Conservation (phyloP, 148 eudicot species). For the Rhododendron simsii region DNA sequence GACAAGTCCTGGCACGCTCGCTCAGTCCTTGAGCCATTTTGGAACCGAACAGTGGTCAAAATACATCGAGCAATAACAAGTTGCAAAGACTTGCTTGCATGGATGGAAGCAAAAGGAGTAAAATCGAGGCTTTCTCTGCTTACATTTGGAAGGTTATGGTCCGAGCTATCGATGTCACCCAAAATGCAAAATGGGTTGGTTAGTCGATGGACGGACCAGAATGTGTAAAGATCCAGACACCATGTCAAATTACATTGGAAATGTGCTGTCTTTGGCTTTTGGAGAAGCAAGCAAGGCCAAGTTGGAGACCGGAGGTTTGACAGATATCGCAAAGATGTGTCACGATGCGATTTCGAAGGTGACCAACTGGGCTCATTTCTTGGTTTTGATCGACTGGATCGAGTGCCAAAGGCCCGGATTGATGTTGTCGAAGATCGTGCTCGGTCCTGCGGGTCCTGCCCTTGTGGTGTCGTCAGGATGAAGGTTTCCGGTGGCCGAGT, state of each 20-base stretch:
- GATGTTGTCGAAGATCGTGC: slow-evolving; percentile 26
- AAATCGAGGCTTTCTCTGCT: slow-evolving; percentile 36
- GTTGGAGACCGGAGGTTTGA: slow-evolving; percentile 10
- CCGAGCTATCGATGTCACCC: slow-evolving; percentile 4
- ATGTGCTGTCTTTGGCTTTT: slow-evolving; percentile 24
- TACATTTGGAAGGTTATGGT: slow-evolving; percentile 36
- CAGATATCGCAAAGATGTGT: slow-evolving; percentile 17
- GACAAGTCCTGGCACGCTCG: no score
- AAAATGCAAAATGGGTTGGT: slow-evolving; percentile 31
- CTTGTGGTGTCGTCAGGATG: slow-evolving; percentile 21
- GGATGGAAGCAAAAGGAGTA: slow-evolving; percentile 20
- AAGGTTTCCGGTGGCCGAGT: slow-evolving; percentile 15
- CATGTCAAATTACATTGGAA: slow-evolving; percentile 32
- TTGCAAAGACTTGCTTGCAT: slow-evolving; percentile 21
- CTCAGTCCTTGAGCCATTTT: no score
- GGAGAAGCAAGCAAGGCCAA: slow-evolving; percentile 18
- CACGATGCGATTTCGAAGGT: slow-evolving; percentile 19
- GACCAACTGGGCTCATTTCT: slow-evolving; percentile 17
- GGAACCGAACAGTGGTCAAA: no score
- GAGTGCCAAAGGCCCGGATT: slow-evolving; percentile 32
- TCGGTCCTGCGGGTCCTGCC: slow-evolving; percentile 29
- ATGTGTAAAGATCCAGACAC: slow-evolving; percentile 8
- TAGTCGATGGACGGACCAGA: slow-evolving; percentile 30
- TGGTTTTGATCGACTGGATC: slow-evolving; percentile 33
- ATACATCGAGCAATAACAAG: neutral